Evolutionary conservation across 2,329 filamentous ascomycete species (phyloP).

Genomic region (Claviceps paspali): DNA sequence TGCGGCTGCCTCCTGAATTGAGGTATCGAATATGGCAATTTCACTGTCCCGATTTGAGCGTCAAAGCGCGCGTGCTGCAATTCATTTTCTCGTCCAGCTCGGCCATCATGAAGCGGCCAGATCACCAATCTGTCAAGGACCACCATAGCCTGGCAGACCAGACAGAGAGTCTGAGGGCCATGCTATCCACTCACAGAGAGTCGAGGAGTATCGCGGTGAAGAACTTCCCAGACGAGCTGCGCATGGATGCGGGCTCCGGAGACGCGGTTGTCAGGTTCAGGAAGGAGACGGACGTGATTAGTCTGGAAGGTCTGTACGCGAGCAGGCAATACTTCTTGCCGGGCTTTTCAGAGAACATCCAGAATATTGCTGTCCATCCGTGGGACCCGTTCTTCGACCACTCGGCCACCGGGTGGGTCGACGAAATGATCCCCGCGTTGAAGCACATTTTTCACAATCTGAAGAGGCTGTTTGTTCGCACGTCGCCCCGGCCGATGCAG

Average conservation of each 20-base stretch:
- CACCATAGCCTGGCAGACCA: conserved; percentile 12
- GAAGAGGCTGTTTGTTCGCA: conserved; percentile 13
- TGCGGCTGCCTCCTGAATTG: conserved; percentile 18
- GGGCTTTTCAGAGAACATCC: conserved; percentile 15
- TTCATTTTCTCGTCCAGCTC: conserved; percentile 5
- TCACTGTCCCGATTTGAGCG: conserved; percentile 16
- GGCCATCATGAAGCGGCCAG: conserved; percentile 4
- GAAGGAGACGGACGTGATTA: conserved; percentile 16
- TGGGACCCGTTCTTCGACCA: conserved; percentile 2
- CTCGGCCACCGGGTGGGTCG: conserved; percentile 1
- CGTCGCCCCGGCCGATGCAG: no score
- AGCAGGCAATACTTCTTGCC: conserved; percentile 8
- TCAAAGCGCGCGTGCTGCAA: conserved; percentile 10
- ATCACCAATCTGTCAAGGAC: conserved; percentile 9
- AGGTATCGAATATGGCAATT: conserved; percentile 18
- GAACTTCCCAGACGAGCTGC: conserved; percentile 18
- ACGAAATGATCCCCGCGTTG: background rate
- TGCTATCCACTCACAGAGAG: conserved; percentile 21
- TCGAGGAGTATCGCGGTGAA: conserved; percentile 19
- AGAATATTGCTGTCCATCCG: conserved; percentile 13
- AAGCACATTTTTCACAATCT: conserved; percentile 12
- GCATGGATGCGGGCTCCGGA: conserved; percentile 12
- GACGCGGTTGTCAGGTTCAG: conserved; percentile 17
- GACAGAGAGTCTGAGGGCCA: conserved; percentile 14
- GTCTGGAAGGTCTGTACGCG: conserved; percentile 9